Percentiles rank a stretch among this genome's conserved stretches.
These are phyloP conservation scores for Cercospora zeae-maydis DNA, from an alignment of 2,329 filamentous ascomycete genomes.

Conservation along the genomic window DNA sequence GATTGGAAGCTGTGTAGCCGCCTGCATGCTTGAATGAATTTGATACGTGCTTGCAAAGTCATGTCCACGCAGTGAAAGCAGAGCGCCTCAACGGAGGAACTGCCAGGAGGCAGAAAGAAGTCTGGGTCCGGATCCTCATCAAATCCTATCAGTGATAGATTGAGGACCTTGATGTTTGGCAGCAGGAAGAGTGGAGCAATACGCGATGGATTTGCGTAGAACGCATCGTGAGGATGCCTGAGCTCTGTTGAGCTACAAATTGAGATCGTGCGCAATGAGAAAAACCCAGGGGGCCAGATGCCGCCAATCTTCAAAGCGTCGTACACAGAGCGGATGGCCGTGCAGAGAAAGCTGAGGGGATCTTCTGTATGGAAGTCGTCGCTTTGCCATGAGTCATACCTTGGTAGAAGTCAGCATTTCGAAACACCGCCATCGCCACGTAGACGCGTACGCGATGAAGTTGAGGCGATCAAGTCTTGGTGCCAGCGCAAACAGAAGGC, in stretches of 20 bases:
- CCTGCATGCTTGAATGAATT: conserved; percentile 10
- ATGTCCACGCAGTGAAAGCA: conserved; percentile 9
- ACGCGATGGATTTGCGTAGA: conserved; percentile 10
- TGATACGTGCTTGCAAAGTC: conserved; percentile 4
- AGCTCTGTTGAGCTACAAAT: conserved; percentile 15
- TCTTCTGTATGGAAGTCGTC: background rate
- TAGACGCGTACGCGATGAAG: conserved; percentile 11
- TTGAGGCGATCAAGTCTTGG: conserved; percentile 17
- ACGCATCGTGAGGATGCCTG: conserved; percentile 17
- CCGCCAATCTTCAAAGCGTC: background rate
- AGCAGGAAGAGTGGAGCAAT: conserved; percentile 19
- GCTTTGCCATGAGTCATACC: conserved; percentile 4
- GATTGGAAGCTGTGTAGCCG: background rate
- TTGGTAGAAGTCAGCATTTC: background rate
- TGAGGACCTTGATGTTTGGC: conserved; percentile 19
- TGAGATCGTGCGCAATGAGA: conserved; percentile 16
- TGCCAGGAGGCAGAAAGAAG: conserved; percentile 6
- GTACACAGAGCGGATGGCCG: background rate
- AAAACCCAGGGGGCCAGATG: conserved; percentile 19
- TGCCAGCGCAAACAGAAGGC: conserved; percentile 16
- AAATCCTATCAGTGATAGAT: conserved; percentile 17
- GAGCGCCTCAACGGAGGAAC: conserved; percentile 15
- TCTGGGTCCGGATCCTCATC: conserved; percentile 3
- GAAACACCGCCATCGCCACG: too few species aligned
- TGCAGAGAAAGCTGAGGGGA: conserved; percentile 1